Evolutionary conservation across 2,329 filamentous ascomycete species (phyloP).

Genomic region (Botrytis aclada): DNA sequence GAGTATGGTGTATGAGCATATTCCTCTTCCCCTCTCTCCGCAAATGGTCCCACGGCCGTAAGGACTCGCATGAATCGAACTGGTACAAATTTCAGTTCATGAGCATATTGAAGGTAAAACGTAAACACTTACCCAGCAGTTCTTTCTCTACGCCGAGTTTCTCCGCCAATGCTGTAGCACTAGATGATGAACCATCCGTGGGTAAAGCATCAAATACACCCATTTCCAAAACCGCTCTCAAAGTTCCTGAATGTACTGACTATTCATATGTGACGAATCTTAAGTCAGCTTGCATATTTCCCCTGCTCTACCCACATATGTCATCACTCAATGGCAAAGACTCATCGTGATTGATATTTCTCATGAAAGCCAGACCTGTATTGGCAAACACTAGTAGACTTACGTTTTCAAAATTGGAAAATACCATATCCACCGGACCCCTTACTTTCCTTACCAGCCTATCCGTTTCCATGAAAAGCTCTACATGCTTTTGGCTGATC

Average conservation of each 20-base stretch:
- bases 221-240: conserved; percentile 30
- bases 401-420: conserved; percentile 17
- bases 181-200: conserved; percentile 23
- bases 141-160: conserved; percentile 29
- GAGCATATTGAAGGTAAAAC: background rate
- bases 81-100: conserved; percentile 10
- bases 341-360: background rate
- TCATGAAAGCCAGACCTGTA: background rate
- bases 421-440: conserved; percentile 15
- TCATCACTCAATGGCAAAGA: background rate
- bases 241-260: conserved; percentile 18
- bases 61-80: conserved; percentile 31
- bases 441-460: conserved; percentile 7
- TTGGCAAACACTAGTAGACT: background rate
- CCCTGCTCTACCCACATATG: background rate
- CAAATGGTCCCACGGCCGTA: conserved; percentile 24
- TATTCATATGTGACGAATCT: conserved; percentile 11
- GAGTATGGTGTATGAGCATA: conserved; percentile 32
- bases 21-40: conserved; percentile 25
- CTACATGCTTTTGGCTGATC: conserved; percentile 4
- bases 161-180: conserved; percentile 25
- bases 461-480: conserved; percentile 13
- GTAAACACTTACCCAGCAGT: conserved; percentile 27
- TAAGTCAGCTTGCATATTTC: conserved; percentile 5
- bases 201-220: conserved; percentile 31